Base-by-base conservation (phyloP, 2,329 filamentous ascomycete genomes). In the Sporothrix brasiliensis region DNA sequence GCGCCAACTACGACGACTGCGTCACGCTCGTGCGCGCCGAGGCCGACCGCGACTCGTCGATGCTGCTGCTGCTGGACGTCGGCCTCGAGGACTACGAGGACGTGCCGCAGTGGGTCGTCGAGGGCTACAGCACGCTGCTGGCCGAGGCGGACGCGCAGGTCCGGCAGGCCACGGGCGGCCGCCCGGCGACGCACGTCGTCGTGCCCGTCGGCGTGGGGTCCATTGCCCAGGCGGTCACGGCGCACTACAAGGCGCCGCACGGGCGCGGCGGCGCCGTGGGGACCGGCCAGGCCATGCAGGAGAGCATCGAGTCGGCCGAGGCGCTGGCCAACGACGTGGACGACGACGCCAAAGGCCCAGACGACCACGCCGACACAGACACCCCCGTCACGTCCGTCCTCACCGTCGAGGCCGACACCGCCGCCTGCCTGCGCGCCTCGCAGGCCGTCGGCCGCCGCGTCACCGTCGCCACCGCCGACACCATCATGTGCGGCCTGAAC, bases 71-170 rank as follows among this genome's bases (percentile, higher is more conserved):
- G 0, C 86, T 91, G 76, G 92, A 94, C 75, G 89, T 86, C 10
- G 85, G 88, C 0, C 91, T 91, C 75, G 83, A 85, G 0, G 88
- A 86, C 2, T 92, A 91, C 74, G 85, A 88, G 61, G 82, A 87
- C 52, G 85, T 93, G 5, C 90, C 91, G 0, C 77, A 82, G 78
- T 93, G 90, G 88, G 90, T 94, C 27, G 89, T 93, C 0, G 88
- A 94, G 72, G 92, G 92, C 0, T 95, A 94, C 75, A 83, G 83
- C 4, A 93, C 91, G 0, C 89, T 94, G 85, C 81, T 94, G 72
- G 77, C 79, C 3, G 92, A 95, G 76, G 81, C 87, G 0, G 90
- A 93, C 66, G 77, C 81, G 24, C 91, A 94, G 75, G 58, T 73
- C 24, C 27, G 21, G 13, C 67, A 44, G 53, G 65, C 52, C 6